Conservation (phyloP, 164 flowering plant species). For the Sextonia rubra region DNA sequence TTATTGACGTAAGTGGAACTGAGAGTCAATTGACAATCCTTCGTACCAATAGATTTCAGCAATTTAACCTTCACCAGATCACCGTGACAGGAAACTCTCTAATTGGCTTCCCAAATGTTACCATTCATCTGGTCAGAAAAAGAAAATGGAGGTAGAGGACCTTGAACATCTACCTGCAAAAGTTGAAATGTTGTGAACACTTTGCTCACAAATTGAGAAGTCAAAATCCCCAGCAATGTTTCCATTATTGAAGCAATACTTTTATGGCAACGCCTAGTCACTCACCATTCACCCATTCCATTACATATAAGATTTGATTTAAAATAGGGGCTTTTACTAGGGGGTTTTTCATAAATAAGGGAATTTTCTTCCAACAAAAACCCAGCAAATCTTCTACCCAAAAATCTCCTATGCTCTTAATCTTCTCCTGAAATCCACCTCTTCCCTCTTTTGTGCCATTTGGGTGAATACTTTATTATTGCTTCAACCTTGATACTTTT, state of each 20-base stretch:
- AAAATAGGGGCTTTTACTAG: no score
- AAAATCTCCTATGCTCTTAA: no score
- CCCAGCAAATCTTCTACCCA: no score
- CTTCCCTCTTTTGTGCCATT: no score
- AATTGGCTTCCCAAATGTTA: slow-evolving; percentile 8
- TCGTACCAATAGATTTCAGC: slow-evolving; percentile 46
- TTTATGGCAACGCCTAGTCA: no score
- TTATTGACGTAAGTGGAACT: slow-evolving; percentile 27
- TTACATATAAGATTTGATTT: no score
- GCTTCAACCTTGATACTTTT: slow-evolving; percentile 59
- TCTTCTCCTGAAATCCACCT: no score
- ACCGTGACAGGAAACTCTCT: slow-evolving; percentile 15
- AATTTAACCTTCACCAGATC: slow-evolving; percentile 39
- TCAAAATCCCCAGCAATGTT: slow-evolving; percentile 16
- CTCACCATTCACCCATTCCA: no score
- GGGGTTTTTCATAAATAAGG: no score
- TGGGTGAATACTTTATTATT: slow-evolving; percentile 43
- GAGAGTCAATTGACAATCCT: slow-evolving; percentile 29
- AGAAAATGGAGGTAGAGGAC: slow-evolving; percentile 46
- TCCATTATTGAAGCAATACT: slow-evolving; percentile 33
- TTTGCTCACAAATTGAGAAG: slow-evolving; percentile 6
- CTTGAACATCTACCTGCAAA: slow-evolving; percentile 57
- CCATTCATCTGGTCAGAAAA: slow-evolving; percentile 10
- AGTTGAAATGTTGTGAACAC: slow-evolving; percentile 24
- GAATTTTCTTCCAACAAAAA: no score